Conservation (phyloP, 2,329 filamentous ascomycete species). For the Ophiostoma tasmaniense region DNA sequence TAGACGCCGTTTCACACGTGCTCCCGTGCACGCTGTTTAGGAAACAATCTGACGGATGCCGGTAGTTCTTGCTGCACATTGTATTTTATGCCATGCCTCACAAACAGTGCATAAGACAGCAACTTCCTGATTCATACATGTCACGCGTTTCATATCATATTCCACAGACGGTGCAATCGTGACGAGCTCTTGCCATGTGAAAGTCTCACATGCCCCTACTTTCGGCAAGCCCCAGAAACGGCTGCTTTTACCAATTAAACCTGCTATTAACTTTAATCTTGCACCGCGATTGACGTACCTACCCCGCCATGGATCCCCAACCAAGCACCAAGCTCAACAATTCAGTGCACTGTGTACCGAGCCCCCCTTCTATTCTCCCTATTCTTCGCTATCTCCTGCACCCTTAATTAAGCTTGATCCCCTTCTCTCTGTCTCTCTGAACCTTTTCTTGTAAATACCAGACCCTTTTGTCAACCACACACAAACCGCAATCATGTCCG, state of each 20-base stretch:
- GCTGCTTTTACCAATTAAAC: neutral
- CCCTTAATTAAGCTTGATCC: neutral
- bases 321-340: constrained; percentile 14
- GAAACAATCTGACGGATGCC: neutral
- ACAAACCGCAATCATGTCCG: constrained; percentile 13
- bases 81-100: neutral
- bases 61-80: neutral
- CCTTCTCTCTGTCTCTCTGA: neutral
- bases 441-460: neutral
- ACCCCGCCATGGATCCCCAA: constrained; percentile 13
- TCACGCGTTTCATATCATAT: neutral
- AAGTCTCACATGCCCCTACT: constrained; percentile 1
- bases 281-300: neutral
- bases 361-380: neutral
- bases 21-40: neutral
- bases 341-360: neutral
- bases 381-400: neutral
- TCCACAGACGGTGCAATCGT: neutral
- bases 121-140: neutral
- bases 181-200: neutral
- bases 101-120: neutral
- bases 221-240: neutral
- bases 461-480: neutral
- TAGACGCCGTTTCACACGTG: neutral
- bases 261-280: neutral